Evolutionary conservation across 495 filamentous ascomycete genomes (phyloP), one percentile per base, ranked within the genome.

Genomic region (Oleoguttula mirabilis): DNA sequence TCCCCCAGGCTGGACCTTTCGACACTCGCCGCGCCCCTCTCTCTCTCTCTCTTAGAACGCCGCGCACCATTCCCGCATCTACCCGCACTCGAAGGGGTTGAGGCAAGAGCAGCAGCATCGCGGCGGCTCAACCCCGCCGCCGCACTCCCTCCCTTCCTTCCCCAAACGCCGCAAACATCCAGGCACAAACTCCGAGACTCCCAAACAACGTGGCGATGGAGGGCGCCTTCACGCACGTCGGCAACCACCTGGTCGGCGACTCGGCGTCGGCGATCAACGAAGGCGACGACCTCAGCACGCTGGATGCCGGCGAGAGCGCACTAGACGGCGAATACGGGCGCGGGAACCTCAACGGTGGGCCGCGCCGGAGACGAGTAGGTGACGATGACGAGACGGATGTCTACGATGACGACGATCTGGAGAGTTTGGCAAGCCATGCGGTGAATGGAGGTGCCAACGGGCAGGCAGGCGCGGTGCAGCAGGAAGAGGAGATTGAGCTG

Each of bases 401-500:
- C 39, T 81, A 82, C 45, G 84, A 86, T 43, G 86, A 94, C 50
- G 90, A 96, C 48, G 90, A 96, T 58, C 69, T 81, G 45, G 85
- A 95, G 63, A 95, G 88, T 54, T 69, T 92, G 55, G 79, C 80
- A n/a, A 94, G 86, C 59, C 77, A 83, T 33, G 77, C 82, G 3
- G 73, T 87, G 25, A 81, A 84, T 40, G 27, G 27, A 30, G 81
- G 79, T 41, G 75, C 77, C 49, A 81, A 80, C 55, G 68, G 71
- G 45, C 72, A 86, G 41, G 73, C 68, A 31, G 60, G 33, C 25
- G 40, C 77, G 33, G 68, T 75, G 47, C 70, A 75, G 39, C 66
- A 73, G 10, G 79, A 84, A 55, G 88, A 94, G 55, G 87, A 94
- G 50, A 86, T 87, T 50, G 87, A 94, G 60, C 75, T 96, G 25